Conservation (phyloP, 495 filamentous ascomycete genomes). For the Xylaria nigripes region DNA sequence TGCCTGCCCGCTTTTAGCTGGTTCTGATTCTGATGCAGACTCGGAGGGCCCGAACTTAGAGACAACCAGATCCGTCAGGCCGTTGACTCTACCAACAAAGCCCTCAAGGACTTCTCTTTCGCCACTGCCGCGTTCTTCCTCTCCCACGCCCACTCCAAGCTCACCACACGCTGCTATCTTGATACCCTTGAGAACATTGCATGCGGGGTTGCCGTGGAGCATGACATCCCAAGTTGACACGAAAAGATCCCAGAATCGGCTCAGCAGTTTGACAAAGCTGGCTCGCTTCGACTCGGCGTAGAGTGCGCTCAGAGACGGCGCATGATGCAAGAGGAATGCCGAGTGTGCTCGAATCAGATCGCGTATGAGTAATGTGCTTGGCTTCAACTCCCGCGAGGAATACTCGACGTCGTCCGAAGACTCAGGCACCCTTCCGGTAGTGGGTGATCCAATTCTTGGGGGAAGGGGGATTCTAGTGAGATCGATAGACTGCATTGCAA, state of each 20-base stretch:
- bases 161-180: constrained; percentile 89
- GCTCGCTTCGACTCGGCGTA: constrained; percentile 46
- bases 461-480: constrained; percentile 54
- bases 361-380: constrained; percentile 65
- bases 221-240: constrained; percentile 80
- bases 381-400: constrained; percentile 80
- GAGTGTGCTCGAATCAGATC: constrained; percentile 77
- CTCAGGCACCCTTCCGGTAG: constrained; percentile 12
- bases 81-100: constrained; percentile 55
- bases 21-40: constrained; percentile 6
- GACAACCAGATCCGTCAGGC: constrained; percentile 79
- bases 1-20: constrained; percentile 10
- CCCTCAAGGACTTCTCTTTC: constrained; percentile 88
- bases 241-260: constrained; percentile 78
- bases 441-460: constrained; percentile 22
- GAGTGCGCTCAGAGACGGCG: constrained; percentile 54
- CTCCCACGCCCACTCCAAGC: constrained; percentile 86
- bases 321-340: constrained; percentile 83
- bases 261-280: constrained; percentile 50
- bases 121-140: constrained; percentile 86
- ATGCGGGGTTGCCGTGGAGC: constrained; percentile 77
- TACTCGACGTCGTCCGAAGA: constrained; percentile 52
- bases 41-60: constrained; percentile 66
- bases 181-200: constrained; percentile 69
- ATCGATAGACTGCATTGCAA: constrained; percentile 53